Conservation (phyloP, 2,329 filamentous ascomycete genomes). For the Colletotrichum simmondsii region DNA sequence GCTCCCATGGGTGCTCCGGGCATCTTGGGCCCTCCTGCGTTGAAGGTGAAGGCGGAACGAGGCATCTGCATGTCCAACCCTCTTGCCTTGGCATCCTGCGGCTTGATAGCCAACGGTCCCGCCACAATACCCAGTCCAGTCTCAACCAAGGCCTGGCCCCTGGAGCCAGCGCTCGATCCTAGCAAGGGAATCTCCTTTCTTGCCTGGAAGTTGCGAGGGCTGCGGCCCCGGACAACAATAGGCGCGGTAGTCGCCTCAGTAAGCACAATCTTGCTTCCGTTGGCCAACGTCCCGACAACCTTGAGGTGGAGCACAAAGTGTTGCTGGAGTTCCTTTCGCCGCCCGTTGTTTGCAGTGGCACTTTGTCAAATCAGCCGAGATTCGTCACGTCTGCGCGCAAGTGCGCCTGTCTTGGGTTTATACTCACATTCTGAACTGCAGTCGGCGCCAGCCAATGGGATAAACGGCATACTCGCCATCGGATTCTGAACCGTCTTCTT, state of each 20-base stretch:
- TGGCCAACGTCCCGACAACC: conserved; percentile 84
- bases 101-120: conserved; percentile 64
- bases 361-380: conserved; percentile 51
- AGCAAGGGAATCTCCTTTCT: conserved; percentile 91
- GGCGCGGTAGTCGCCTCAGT: conserved; percentile 88
- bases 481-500: conserved; percentile 66
- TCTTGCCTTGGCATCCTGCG: conserved; percentile 63
- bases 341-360: conserved; percentile 95
- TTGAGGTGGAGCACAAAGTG: conserved; percentile 93
- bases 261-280: conserved; percentile 83
- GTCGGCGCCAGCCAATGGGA: conserved; percentile 91
- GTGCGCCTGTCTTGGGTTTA: neutral
- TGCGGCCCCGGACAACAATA: conserved; percentile 92
- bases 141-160: conserved; percentile 79
- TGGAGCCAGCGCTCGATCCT: conserved; percentile 78
- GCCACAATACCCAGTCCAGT: conserved; percentile 70
- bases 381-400: neutral
- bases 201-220: conserved; percentile 93
- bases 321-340: conserved; percentile 93
- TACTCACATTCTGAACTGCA: conserved; percentile 86
- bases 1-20: conserved; percentile 61
- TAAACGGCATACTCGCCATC: conserved; percentile 90
- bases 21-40: conserved; percentile 60
- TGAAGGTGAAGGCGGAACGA: conserved; percentile 68
- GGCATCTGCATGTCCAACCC: conserved; percentile 66